Evolutionary conservation across 768 basidiomycete genomes (phyloP), one percentile per base, ranked within the genome.

Genomic region (Tricholoma matsutake): DNA sequence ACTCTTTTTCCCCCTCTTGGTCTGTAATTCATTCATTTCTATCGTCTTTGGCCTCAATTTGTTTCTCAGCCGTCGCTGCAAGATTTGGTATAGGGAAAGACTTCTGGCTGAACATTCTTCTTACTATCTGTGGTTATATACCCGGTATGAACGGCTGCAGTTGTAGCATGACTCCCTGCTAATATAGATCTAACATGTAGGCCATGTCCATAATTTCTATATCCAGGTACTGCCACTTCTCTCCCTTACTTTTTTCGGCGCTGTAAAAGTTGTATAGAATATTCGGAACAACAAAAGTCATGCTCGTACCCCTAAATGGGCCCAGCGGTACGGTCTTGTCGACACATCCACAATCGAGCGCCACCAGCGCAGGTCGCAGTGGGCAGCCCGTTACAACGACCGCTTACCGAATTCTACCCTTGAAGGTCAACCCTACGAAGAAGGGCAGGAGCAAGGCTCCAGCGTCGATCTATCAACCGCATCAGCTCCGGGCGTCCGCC

Each of bases 291-390:
- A 98, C 80, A 93, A 96, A 81, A 96, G 86, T 67, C 84, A 91
- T 71, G 80, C 83, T 13, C 87, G 96, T 47, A 97, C 96, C n/a
- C 96, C 96, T 18, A 96, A 97, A 75, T 98, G 96, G 96, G 89
- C 89, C 0, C 81, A 91, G 74, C 84, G 89, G 64, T 93, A 93
- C 72, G 96, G 96, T 39, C 89, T 98, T 49, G 86, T 98, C 63
- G 86, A 94, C 72, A 87, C 85, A 22, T 79, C 86, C 35, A 86
- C 89, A 65, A 87, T 91, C 70, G 81, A 84, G 66, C 89, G 94
- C 69, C 87, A 89, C 58, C 83, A 88, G 69, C 83, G 81, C 62
- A 90, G 89, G 71, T 92, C 88, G 49, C 89, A 92, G 65, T 98
- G 96, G 96, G 89, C 92, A 10, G 78, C 75, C 58, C 87, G 91